Conservation (phyloP, 2,329 filamentous ascomycete species). For the Fonsecaea monophora region DNA sequence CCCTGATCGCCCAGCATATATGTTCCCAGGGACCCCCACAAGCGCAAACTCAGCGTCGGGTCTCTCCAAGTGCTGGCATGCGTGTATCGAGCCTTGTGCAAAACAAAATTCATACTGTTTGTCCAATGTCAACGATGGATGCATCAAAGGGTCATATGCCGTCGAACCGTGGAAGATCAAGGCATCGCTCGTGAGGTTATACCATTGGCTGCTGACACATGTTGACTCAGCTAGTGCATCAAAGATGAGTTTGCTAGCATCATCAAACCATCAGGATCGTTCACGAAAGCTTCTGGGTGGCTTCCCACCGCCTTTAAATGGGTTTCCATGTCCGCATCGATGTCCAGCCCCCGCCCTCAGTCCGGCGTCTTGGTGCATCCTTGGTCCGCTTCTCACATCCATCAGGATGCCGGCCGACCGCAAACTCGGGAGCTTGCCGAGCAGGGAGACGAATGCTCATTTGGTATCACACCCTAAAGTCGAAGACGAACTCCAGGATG, state of each 20-base stretch:
- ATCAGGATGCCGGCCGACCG: not conserved
- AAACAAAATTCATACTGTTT: not conserved
- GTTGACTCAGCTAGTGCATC: conserved; percentile 16
- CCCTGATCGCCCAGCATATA: not conserved
- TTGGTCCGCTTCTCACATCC: not conserved
- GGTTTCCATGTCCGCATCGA: not conserved
- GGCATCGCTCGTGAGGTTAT: not conserved
- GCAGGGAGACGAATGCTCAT: not conserved
- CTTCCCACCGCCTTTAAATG: not conserved
- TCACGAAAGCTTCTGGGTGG: not conserved
- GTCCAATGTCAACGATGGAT: not conserved
- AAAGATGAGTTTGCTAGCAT: not conserved
- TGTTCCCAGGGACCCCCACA: not conserved
- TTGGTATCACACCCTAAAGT: not conserved
- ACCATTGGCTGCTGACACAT: conserved; percentile 20
- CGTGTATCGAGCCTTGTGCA: not conserved
- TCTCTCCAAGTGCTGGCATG: not conserved
- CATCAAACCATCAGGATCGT: not conserved
- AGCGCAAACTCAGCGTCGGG: not conserved
- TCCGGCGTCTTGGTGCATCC: not conserved
- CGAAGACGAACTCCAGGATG: not conserved
- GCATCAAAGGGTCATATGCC: not conserved
- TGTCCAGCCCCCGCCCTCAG: not conserved
- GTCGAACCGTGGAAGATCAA: not conserved
- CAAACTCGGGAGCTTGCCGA: not conserved